These are phyloP conservation scores for Nephelium lappaceum DNA, from an alignment of 345 rosid genomes.

Conservation along the genomic window DNA sequence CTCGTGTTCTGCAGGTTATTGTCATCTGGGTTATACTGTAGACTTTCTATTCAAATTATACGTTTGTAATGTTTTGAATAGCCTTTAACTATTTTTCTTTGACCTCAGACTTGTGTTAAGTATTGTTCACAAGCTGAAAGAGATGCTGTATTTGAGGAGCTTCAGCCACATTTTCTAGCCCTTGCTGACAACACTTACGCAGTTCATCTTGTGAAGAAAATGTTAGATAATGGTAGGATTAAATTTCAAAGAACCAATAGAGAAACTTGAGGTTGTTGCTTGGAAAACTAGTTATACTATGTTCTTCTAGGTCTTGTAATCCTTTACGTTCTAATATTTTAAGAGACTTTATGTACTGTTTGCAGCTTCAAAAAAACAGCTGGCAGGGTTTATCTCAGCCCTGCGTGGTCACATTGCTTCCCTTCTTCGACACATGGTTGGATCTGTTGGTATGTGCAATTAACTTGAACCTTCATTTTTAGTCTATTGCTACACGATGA, in stretches of 20 bases:
- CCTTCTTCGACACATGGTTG: conserved; percentile 90
- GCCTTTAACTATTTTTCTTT: conserved; percentile 18
- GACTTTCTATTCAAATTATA: not conserved
- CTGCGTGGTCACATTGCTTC: conserved; percentile 79
- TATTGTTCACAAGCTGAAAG: conserved; percentile 75
- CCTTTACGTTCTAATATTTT: not conserved
- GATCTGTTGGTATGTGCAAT: conserved; percentile 75
- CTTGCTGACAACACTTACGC: conserved; percentile 69
- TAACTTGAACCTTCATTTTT: not conserved
- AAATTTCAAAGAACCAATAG: not conserved
- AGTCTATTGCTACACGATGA: not conserved
- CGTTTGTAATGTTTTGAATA: not conserved
- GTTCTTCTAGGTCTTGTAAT: not conserved
- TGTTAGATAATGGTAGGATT: conserved; percentile 79
- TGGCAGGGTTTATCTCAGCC: conserved; percentile 63
- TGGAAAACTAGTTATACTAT: not conserved
- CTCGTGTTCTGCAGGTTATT: conserved; percentile 91
- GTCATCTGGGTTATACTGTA: conserved; percentile 9
- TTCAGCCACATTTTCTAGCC: conserved; percentile 73
- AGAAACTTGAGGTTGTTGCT: conserved; percentile 5
- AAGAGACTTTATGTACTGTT: not conserved
- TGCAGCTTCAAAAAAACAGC: conserved; percentile 85
- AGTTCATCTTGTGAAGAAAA: conserved; percentile 74
- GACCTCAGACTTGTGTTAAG: conserved; percentile 72
- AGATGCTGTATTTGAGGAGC: conserved; percentile 71